phyloP scores from a whole-genome alignment of 1,284 basidiomycete genomes.

The Sanghuangporus sanghuang region DNA sequence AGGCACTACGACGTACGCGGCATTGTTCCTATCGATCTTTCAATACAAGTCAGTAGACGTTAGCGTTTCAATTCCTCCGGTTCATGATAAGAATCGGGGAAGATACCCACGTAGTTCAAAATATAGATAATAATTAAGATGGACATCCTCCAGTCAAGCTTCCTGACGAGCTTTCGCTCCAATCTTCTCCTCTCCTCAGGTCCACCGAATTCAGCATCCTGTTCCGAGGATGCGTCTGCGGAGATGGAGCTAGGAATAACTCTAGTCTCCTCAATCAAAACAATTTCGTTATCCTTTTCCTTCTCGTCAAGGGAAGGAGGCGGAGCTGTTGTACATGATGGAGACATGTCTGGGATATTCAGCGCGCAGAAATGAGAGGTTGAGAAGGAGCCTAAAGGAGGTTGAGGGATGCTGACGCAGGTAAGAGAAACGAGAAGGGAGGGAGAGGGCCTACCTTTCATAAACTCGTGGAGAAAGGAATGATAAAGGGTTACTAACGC shows the following conservation, averaged over 20 bases:
- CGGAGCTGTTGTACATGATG: neutral
- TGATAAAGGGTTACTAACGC: no score
- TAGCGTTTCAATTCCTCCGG: neutral
- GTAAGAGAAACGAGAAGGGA: neutral
- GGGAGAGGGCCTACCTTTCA: neutral
- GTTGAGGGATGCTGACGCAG: neutral
- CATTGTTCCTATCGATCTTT: slow-evolving; percentile 68
- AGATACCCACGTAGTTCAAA: slow-evolving; percentile 43
- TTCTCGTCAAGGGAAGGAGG: neutral
- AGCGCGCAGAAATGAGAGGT: slow-evolving; percentile 18
- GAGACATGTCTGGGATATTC: neutral
- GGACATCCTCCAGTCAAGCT: slow-evolving; percentile 43
- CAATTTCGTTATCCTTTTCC: neutral
- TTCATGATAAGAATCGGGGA: neutral
- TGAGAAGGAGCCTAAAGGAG: neutral
- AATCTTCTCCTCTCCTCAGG: slow-evolving; percentile 35
- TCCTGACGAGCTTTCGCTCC: slow-evolving; percentile 42
- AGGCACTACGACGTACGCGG: slow-evolving; percentile 35
- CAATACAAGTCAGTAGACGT: neutral
- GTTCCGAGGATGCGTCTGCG: neutral
- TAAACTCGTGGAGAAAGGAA: no score
- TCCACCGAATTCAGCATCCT: slow-evolving; percentile 39
- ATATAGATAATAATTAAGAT: slow-evolving; percentile 52
- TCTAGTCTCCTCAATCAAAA: neutral
- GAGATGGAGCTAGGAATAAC: neutral